These are phyloP conservation scores for Geosmithia putterillii DNA, from an alignment of 2,329 filamentous ascomycete species.

Conservation along the genomic window DNA sequence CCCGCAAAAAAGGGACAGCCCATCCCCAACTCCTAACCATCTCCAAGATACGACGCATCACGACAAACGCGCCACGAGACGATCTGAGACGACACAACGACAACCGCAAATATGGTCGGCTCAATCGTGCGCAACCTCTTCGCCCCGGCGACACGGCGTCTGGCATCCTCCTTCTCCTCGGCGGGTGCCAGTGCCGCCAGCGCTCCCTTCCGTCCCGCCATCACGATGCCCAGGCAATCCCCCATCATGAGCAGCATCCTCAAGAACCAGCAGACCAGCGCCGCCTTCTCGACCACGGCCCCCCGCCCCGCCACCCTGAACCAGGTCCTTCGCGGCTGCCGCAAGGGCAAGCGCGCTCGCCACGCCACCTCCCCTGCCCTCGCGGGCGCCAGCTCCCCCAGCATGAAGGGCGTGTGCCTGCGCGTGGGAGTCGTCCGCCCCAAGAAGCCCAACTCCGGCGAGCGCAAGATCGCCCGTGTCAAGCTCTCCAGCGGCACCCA, in stretches of 20 bases:
- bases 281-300: conserved; percentile 44
- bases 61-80: too few relatives aligned
- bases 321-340: conserved; percentile 66
- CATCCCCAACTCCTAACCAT: too few relatives aligned
- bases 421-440: conserved; percentile 89
- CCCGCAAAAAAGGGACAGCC: not conserved
- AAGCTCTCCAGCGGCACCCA: conserved; percentile 76
- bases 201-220: too few relatives aligned
- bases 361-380: conserved; percentile 84
- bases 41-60: not conserved
- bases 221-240: too few relatives aligned
- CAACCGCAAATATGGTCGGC: conserved; percentile 17
- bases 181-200: conserved; percentile 8
- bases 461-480: conserved; percentile 90
- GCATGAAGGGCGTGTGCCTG: conserved; percentile 91
- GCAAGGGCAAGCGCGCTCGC: conserved; percentile 66
- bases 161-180: conserved; percentile 11
- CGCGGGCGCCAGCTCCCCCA: conserved; percentile 52
- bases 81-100: too few relatives aligned
- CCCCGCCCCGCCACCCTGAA: conserved; percentile 52
- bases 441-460: conserved; percentile 98
- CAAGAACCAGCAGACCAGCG: conserved; percentile 14
- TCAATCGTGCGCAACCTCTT: conserved; percentile 21
- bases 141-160: conserved; percentile 14
- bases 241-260: conserved; percentile 9